These are phyloP conservation scores for Candida michaelii DNA, from an alignment of 805 yeast species.

Conservation along the genomic window DNA sequence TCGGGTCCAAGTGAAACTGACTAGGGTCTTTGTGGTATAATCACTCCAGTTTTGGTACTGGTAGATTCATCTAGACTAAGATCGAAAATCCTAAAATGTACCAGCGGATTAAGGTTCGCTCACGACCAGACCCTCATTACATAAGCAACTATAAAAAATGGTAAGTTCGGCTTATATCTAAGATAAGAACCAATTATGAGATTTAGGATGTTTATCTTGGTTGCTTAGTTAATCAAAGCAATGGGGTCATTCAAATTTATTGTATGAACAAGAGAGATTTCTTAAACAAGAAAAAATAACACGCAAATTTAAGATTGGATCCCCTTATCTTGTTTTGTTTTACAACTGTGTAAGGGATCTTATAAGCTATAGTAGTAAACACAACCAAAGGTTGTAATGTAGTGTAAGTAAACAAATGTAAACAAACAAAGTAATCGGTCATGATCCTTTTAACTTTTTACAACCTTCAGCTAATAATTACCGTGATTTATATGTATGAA, in stretches of 20 bases:
- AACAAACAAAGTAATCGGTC: not conserved
- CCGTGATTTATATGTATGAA: too few species aligned
- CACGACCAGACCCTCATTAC: too few species aligned
- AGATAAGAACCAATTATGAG: not conserved
- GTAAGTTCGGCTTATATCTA: not conserved
- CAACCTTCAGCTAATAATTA: too few species aligned
- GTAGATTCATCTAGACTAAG: too few species aligned
- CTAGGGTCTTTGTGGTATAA: too few species aligned
- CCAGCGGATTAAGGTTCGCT: too few species aligned
- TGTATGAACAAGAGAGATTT: too few species aligned
- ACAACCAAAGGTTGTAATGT: constrained; percentile 1
- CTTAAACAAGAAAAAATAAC: not conserved
- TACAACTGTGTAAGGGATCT: not conserved
- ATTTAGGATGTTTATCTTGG: not conserved
- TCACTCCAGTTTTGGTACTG: too few species aligned
- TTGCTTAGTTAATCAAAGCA: not conserved
- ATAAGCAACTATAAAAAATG: too few species aligned
- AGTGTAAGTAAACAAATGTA: not conserved
- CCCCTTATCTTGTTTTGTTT: constrained; percentile 1
- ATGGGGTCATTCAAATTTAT: not conserved
- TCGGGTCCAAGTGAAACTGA: too few species aligned
- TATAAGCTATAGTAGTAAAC: not conserved
- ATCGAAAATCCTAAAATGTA: too few species aligned
- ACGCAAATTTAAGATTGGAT: not conserved
- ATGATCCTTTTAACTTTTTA: too few species aligned